Base-by-base conservation (phyloP, 2,329 filamentous ascomycete genomes). In the Akanthomyces uredinophilus region DNA sequence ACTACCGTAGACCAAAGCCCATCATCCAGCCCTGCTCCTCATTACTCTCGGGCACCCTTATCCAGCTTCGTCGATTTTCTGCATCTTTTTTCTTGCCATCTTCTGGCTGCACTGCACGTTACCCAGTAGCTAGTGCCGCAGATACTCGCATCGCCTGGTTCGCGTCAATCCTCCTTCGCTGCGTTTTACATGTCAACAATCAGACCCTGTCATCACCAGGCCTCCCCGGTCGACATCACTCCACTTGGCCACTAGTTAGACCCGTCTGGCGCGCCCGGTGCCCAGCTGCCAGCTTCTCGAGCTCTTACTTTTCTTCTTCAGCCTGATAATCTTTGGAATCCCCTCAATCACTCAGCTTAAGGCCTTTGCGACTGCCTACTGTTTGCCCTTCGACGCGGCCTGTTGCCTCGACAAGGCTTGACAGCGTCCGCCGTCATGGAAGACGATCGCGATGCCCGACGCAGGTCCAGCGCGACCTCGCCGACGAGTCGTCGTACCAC, bases 401-500 rank as follows among this genome's bases (percentile, higher is more conserved):
- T 44, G 51, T 27, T 54, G 59, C 51, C 29, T 47, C 39, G 32
- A 20, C 20, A 37, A 47, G 20, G 27, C 37, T 49, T 39, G 24
- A 47, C 51, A 47, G 50, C 43, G 22, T 46, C 59, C 11, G 50
- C 51, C 50, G 49, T 32, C 32, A 61, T 61, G 59, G 50, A 61
- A 11, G 44, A 52, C 29, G 43, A 49, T 27, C 39, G 43, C 50
- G 37, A 61, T 29, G 50, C 29, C 32, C 50, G 59, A 32, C 59
- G 59, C 20, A 54, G 59, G 50, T 61, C 59, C 41, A 53, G 49
- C 59, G 50, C 59, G 64, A 66, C 79, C 62, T 81, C 83, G 59
- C 80, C 83, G 18, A 81, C 79, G 51, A 64, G 35, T 54, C 81
- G 85, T 64, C 79, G 77, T 64, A 78, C 81, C 55, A 67, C 68